Base-by-base conservation (phyloP, 129 eudicot species). In the Cynara cardunculus region DNA sequence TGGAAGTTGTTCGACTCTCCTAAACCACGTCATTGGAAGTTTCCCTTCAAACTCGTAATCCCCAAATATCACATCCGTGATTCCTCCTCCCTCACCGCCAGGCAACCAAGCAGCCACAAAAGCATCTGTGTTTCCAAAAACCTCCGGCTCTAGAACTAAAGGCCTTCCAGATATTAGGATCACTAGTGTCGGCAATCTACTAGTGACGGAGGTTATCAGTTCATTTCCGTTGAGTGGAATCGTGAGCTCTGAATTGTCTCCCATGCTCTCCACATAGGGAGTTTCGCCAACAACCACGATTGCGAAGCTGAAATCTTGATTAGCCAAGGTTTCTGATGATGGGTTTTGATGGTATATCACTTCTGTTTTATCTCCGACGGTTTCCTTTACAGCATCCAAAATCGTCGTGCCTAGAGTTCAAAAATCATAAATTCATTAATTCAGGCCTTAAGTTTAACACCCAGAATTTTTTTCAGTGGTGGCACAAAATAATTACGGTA, bases 101-200 rank as follows among this genome's bases (percentile, higher is more conserved):
- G 97, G 92, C 61, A 88, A 71, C 91, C 93, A 91, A 46, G 92
- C 92, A 59, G 88, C 96, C 37, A 88, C 89, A 26, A 91, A 67
- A 7, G 88, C 97, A n/a, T 88, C 92, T 3, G 85, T 59, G 25
- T 88, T 86, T 10, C 75, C 88, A 18, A 87, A 69, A 62, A 88
- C 78, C 16, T 2, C 13, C 13, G 97, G 92, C 85, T 89, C 89
- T 37, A 92, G 13, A 35, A 81, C 84, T 56, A 92, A 69, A 19
- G 97, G 94, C 80, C 94, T 86, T 21, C 97, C 97, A 7, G 94
- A 86, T 7, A 89, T 80, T 24, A 92, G 66, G 72, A 92, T 79
- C 22, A 75, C 84, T 65, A 88, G 49, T 0, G 92, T 87, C 10
- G 90, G 93, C 26, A 89, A 78, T 71, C 44, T 86, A 10, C 79